Percentiles rank a stretch among this genome's conserved stretches.
Evolutionary conservation across 495 filamentous ascomycete genomes (phyloP).

Genomic region (Neurospora pannonica): DNA sequence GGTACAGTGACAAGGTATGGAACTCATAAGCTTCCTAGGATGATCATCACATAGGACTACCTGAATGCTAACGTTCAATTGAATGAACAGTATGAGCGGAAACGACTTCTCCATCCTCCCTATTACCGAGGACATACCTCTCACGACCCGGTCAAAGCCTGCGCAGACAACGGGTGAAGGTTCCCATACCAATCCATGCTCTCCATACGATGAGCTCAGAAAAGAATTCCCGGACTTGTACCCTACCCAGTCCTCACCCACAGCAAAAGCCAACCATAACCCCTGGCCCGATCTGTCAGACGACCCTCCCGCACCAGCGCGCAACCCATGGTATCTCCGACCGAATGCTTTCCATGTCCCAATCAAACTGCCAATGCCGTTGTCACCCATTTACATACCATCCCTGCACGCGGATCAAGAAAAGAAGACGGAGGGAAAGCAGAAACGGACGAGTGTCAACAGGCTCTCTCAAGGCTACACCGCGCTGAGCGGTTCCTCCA

Average conservation of each 20-base stretch:
- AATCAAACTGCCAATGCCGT: neutral
- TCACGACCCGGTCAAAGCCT: neutral
- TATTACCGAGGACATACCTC: conserved; percentile 2
- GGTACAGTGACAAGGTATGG: neutral
- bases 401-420: neutral
- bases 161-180: neutral
- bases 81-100: neutral
- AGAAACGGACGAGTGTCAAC: neutral
- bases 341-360: neutral
- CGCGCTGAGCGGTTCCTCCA: neutral
- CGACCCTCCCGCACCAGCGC: neutral
- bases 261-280: conserved; percentile 3
- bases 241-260: neutral
- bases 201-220: neutral
- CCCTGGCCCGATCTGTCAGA: conserved; percentile 16
- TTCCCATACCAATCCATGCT: neutral
- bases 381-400: neutral
- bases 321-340: neutral
- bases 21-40: neutral
- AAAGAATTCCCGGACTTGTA: neutral
- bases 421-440: neutral
- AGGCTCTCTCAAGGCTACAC: neutral
- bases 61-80: neutral
- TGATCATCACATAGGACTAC: neutral
- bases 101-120: conserved; percentile 11